Conservation (phyloP, 495 filamentous ascomycete genomes). For the Geopyxis carbonaria region DNA sequence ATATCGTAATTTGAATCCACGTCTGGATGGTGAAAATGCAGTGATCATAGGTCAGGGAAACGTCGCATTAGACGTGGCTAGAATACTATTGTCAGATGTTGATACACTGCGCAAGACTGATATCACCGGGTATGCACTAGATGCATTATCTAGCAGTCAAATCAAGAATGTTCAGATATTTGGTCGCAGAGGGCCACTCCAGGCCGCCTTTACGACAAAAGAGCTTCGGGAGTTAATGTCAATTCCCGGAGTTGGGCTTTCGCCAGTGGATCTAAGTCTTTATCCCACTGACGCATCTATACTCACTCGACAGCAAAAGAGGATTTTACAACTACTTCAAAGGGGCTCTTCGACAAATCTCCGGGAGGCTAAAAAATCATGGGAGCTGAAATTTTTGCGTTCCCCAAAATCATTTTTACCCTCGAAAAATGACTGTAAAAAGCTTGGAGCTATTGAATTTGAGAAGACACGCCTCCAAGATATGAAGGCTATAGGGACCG, state of each 20-base stretch:
- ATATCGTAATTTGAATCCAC: conserved; percentile 32
- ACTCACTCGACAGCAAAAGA: conserved; percentile 54
- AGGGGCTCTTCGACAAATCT: conserved; percentile 46
- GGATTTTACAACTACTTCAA: conserved; percentile 60
- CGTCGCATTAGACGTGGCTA: conserved; percentile 82
- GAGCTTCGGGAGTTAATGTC: conserved; percentile 75
- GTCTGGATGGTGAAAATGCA: conserved; percentile 63
- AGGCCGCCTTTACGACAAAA: conserved; percentile 88
- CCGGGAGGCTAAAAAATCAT: conserved; percentile 40
- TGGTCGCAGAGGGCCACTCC: conserved; percentile 72
- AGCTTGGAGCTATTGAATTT: conserved; percentile 47
- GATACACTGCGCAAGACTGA: conserved; percentile 64
- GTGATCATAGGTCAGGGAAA: conserved; percentile 90
- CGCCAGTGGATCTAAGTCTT: conserved; percentile 45
- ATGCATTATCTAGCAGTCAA: conserved; percentile 50
- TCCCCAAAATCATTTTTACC: conserved; percentile 53
- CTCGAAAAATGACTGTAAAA: conserved; percentile 28
- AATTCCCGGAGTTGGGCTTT: conserved; percentile 54
- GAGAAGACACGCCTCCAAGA: conserved; percentile 41
- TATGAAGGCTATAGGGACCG: conserved; percentile 33
- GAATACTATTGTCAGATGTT: conserved; percentile 62
- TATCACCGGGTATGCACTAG: conserved; percentile 68
- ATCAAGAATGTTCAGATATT: conserved; percentile 69
- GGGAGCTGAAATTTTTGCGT: conserved; percentile 70
- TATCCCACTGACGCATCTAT: conserved; percentile 36